Conservation (phyloP, 2,329 filamentous ascomycete species). For the Aspergillus pseudoviridinutans region DNA sequence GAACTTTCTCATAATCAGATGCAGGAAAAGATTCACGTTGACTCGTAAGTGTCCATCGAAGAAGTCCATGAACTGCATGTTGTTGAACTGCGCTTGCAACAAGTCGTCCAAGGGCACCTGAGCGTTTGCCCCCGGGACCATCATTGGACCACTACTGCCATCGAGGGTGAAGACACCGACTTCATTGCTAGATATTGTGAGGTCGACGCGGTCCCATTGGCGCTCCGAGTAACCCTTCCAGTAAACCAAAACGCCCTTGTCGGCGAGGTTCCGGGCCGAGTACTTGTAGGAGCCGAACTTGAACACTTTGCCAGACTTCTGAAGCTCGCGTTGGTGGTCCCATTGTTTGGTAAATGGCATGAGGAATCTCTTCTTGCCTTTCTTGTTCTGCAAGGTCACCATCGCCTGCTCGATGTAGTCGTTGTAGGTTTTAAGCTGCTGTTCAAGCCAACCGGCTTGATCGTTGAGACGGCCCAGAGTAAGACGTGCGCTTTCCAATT, state of each 20-base stretch:
- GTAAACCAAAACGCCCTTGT: constrained; percentile 90
- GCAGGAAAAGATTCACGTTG: constrained; percentile 94
- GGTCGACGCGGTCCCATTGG: constrained; percentile 87
- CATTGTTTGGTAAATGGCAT: constrained; percentile 98
- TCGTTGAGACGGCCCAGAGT: constrained; percentile 47
- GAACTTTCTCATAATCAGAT: constrained; percentile 98
- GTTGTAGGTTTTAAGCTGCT: constrained; percentile 95
- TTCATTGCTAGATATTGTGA: constrained; percentile 91
- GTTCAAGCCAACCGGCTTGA: constrained; percentile 84
- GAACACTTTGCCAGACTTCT: constrained; percentile 85
- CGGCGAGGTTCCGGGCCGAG: constrained; percentile 78
- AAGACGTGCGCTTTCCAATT: constrained; percentile 63
- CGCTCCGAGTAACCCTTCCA: constrained; percentile 80
- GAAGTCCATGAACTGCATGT: constrained; percentile 90
- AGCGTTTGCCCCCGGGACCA: constrained; percentile 89
- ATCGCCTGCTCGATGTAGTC: constrained; percentile 99
- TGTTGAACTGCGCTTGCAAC: constrained; percentile 94
- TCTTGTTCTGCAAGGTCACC: constrained; percentile 94
- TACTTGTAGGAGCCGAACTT: constrained; percentile 99
- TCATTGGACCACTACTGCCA: constrained; percentile 84
- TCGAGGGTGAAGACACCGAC: constrained; percentile 93
- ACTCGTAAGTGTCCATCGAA: constrained; percentile 84
- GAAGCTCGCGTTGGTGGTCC: constrained; percentile 94
- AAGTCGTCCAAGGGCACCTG: constrained; percentile 88
- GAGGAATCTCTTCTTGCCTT: constrained; percentile 89